A percentile compares a stretch with the other conserved stretches of the same genome.
These are phyloP conservation scores for Zymoseptoria ardabiliae DNA, from an alignment of 2,329 filamentous ascomycete genomes.

Conservation along the genomic window DNA sequence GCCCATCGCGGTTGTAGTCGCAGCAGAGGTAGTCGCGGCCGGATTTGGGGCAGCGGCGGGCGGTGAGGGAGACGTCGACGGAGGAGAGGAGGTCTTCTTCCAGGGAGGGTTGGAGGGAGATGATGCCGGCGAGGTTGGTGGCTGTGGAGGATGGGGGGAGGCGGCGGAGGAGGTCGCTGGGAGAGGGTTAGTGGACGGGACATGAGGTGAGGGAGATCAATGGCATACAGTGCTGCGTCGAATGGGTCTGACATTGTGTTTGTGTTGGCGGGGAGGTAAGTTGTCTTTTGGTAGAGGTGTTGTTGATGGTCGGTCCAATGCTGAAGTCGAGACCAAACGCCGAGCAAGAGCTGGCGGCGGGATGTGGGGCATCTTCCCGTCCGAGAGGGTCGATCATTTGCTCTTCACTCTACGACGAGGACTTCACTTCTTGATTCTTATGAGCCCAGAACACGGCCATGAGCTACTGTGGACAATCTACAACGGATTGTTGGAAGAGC, in stretches of 20 bases:
- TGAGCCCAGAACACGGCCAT: no score
- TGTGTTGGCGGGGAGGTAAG: neutral
- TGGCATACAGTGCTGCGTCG: conserved; percentile 65
- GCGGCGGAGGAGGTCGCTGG: conserved; percentile 92
- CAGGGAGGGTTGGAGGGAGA: conserved; percentile 78
- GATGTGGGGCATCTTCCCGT: neutral
- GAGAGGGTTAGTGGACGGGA: conserved; percentile 4
- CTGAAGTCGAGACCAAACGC: neutral
- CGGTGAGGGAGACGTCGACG: conserved; percentile 87
- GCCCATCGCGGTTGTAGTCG: conserved; percentile 98
- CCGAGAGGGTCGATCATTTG: neutral
- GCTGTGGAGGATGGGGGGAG: conserved; percentile 91
- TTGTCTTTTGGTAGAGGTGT: neutral
- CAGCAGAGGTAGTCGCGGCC: conserved; percentile 95
- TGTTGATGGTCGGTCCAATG: neutral
- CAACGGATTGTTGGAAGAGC: no score
- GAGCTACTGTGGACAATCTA: no score
- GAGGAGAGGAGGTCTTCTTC: conserved; percentile 97
- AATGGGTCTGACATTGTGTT: conserved; percentile 49
- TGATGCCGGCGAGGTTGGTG: conserved; percentile 79
- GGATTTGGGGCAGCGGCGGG: conserved; percentile 77
- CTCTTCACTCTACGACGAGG: no score
- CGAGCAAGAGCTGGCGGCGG: neutral
- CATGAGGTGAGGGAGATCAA: neutral
- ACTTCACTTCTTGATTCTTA: no score